Percentiles rank a stretch among this genome's conserved stretches.
Conservation (phyloP, 73 alveolate genomes). For the Breviolum minutum region DNA sequence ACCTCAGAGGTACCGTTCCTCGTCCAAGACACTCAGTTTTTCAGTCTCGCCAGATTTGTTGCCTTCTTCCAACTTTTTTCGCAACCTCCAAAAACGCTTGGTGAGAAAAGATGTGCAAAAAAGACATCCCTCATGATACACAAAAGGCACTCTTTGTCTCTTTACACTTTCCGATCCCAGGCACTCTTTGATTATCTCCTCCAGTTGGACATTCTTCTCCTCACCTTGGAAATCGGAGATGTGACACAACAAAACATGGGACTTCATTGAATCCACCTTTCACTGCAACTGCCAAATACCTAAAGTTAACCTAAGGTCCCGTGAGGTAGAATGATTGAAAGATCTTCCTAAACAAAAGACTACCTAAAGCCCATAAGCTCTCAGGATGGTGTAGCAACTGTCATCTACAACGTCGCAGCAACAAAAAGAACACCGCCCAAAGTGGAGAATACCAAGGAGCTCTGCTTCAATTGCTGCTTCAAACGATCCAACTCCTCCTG, state of each 20-base stretch:
- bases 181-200: constrained; percentile 57
- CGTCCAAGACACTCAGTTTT: neutral
- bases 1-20: no score
- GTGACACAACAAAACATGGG: neutral
- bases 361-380: no score
- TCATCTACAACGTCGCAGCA: no score
- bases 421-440: no score
- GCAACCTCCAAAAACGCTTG: neutral
- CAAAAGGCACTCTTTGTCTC: neutral
- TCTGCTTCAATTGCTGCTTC: constrained; percentile 69
- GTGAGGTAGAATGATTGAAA: no score
- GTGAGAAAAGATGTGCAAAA: neutral
- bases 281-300: neutral
- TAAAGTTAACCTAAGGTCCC: no score
- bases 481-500: constrained; percentile 56
- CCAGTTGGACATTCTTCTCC: constrained; percentile 59
- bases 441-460: no score
- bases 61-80: constrained; percentile 34
- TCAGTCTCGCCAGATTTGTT: constrained; percentile 6
- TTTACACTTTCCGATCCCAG: neutral
- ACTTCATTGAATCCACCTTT: neutral
- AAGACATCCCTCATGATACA: neutral
- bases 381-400: no score
- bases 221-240: neutral
- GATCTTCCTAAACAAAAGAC: no score